Percentiles rank a stretch among this genome's conserved stretches.
Evolutionary conservation across 352 stramenopile species (phyloP).

Genomic region (Phytophthora cactorum): DNA sequence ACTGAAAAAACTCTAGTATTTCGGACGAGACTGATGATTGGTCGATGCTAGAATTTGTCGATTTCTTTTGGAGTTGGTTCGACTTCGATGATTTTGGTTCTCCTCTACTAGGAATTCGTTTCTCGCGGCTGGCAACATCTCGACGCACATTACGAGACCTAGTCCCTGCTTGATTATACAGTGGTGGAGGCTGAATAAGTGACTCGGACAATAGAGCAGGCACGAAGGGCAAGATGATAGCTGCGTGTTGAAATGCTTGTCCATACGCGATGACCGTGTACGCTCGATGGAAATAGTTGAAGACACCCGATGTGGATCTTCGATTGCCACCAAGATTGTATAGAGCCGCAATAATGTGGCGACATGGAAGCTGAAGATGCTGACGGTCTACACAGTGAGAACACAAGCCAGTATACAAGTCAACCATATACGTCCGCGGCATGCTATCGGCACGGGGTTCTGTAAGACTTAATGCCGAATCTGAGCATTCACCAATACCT

Average conservation of each 20-base stretch:
- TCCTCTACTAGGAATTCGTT: slow-evolving; percentile 8
- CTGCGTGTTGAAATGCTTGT: no score
- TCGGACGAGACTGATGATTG: neutral
- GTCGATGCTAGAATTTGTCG: neutral
- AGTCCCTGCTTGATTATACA: no score
- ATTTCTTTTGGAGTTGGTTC: neutral
- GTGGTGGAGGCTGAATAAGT: no score
- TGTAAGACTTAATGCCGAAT: no score
- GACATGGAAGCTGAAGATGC: slow-evolving; percentile 18
- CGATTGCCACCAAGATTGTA: neutral
- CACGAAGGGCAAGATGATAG: no score
- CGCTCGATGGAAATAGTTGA: neutral
- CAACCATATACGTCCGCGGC: slow-evolving; percentile 3
- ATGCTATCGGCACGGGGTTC: no score
- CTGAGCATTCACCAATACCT: no score
- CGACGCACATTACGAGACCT: neutral
- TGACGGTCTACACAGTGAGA: slow-evolving; percentile 7
- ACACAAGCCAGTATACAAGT: neutral
- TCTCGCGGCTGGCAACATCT: slow-evolving; percentile 5
- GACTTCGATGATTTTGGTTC: neutral
- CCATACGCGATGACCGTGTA: neutral
- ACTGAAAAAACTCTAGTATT: neutral
- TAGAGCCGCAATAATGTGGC: slow-evolving; percentile 12
- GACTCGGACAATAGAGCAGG: no score
- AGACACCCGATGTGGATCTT: neutral